These are phyloP conservation scores for Durio zibethinus DNA, from an alignment of 345 rosid species.

Conservation along the genomic window DNA sequence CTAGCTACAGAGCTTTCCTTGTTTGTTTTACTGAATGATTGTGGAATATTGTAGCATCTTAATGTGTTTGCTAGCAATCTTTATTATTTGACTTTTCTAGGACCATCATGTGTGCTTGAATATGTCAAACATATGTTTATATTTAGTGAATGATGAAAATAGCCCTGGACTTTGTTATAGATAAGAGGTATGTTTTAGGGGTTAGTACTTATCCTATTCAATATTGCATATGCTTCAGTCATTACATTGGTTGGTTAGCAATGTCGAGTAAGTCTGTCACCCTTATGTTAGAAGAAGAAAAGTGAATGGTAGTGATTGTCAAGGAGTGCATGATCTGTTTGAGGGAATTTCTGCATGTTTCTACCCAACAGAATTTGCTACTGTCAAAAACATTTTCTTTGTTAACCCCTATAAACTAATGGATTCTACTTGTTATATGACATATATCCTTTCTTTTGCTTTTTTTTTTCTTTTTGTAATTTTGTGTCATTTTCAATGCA, in stretches of 20 bases:
- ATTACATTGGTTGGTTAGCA: not conserved
- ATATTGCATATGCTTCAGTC: not conserved
- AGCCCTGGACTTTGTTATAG: not conserved
- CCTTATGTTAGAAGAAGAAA: not conserved
- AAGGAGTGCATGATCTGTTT: not conserved
- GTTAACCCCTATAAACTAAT: not conserved
- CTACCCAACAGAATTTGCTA: not conserved
- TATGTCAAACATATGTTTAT: not conserved
- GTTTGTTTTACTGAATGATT: slow-evolving; percentile 3
- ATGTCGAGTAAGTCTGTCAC: not conserved
- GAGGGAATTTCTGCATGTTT: not conserved
- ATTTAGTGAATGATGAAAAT: not conserved
- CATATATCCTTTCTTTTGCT: too few species aligned
- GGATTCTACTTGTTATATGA: not conserved
- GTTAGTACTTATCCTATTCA: not conserved
- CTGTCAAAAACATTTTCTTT: not conserved
- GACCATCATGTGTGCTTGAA: not conserved
- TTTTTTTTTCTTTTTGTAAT: not conserved
- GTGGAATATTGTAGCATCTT: not conserved
- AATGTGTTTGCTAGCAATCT: not conserved
- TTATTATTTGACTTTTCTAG: not conserved
- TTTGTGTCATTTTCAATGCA: slow-evolving; percentile 25
- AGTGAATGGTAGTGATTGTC: not conserved
- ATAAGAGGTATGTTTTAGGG: not conserved
- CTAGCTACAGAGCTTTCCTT: not conserved